Percentiles rank a stretch among this genome's conserved stretches.
Evolutionary conservation across 495 filamentous ascomycete genomes (phyloP).

Genomic region (Neurospora sp.): DNA sequence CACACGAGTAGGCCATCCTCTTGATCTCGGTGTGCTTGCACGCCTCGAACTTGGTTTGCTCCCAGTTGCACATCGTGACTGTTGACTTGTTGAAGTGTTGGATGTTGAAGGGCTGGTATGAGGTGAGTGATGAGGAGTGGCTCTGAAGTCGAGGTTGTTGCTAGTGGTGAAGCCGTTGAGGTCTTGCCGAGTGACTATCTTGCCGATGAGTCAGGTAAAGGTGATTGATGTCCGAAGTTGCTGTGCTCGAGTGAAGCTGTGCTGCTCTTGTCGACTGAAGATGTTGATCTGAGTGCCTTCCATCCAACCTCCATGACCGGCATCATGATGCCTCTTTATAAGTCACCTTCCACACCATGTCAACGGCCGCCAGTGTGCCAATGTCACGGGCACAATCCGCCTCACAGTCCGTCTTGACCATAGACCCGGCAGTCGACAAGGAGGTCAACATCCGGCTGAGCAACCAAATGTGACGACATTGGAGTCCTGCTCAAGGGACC

Average conservation of each 20-base stretch:
- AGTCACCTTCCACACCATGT: background rate
- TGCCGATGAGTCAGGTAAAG: background rate
- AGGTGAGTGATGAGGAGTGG: background rate
- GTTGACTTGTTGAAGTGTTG: background rate
- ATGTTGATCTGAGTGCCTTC: background rate
- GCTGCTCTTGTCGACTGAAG: background rate
- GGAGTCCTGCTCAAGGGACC: background rate
- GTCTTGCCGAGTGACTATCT: background rate
- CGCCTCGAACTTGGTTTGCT: conserved; percentile 7
- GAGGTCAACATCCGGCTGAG: background rate
- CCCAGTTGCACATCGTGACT: conserved; percentile 12
- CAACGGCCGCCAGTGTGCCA: background rate
- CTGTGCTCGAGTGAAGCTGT: background rate
- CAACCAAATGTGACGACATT: background rate
- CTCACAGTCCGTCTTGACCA: background rate
- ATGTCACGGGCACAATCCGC: background rate
- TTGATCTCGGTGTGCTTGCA: conserved; percentile 7
- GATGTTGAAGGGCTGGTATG: background rate
- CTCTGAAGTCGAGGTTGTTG: background rate
- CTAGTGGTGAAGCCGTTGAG: background rate
- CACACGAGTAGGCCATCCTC: conserved; percentile 12
- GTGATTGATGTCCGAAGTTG: background rate
- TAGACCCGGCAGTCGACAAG: background rate
- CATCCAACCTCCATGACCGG: background rate
- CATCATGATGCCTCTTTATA: background rate